Percentiles rank a stretch among this genome's conserved stretches.
phyloP scores from a whole-genome alignment of 2,329 filamentous ascomycete species.

The Neopestalotiopsis sp. region DNA sequence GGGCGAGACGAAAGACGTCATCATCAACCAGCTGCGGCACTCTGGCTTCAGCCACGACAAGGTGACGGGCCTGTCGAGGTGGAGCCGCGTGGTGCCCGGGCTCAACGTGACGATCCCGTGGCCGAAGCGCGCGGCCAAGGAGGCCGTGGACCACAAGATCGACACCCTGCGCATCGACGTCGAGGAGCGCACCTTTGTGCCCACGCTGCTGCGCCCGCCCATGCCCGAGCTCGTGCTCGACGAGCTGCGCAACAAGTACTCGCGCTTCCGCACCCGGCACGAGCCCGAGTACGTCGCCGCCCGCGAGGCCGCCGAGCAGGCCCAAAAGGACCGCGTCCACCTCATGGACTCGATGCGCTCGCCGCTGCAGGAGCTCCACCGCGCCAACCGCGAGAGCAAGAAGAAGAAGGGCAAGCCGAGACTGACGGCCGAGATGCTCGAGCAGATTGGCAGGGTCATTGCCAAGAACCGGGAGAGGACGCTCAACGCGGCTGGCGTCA shows the following conservation, averaged over 20 bases:
- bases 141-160: conserved; percentile 56
- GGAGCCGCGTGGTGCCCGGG: conserved; percentile 69
- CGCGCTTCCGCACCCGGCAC: conserved; percentile 80
- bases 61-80: conserved; percentile 50
- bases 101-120: conserved; percentile 77
- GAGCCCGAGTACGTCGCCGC: conserved; percentile 72
- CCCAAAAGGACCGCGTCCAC: conserved; percentile 46
- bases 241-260: conserved; percentile 85
- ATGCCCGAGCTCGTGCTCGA: conserved; percentile 81
- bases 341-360: conserved; percentile 49
- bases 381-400: conserved; percentile 55
- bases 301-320: conserved; percentile 64
- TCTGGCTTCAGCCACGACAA: conserved; percentile 56
- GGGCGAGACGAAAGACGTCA: conserved; percentile 71
- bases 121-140: conserved; percentile 62
- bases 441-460: conserved; percentile 67
- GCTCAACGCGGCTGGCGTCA: conserved; percentile 43
- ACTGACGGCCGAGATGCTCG: conserved; percentile 63
- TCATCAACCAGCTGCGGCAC: conserved; percentile 74
- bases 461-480: conserved; percentile 54
- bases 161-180: conserved; percentile 82
- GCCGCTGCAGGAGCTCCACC: conserved; percentile 64
- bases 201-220: conserved; percentile 77
- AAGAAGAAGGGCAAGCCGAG: conserved; percentile 59
- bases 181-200: conserved; percentile 76